Percentiles rank a stretch among this genome's conserved stretches.
phyloP scores from a whole-genome alignment of 768 basidiomycete genomes.

The Thelephora aurantiotincta region DNA sequence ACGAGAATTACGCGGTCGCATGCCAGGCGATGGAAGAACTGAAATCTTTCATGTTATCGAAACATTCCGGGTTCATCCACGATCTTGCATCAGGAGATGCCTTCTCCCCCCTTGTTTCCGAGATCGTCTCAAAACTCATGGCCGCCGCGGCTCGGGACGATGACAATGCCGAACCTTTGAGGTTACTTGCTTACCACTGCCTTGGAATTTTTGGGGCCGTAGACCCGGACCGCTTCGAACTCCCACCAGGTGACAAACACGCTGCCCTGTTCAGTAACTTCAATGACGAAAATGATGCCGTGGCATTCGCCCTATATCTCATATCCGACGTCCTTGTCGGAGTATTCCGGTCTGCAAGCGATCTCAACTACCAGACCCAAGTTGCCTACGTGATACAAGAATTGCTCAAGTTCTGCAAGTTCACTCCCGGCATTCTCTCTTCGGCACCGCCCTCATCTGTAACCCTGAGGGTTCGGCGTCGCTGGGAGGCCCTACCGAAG shows the following conservation, averaged over 20 bases:
- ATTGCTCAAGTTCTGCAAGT: conserved; percentile 74
- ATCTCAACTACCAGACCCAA: conserved; percentile 80
- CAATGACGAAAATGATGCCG: conserved; percentile 59
- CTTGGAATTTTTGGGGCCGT: conserved; percentile 86
- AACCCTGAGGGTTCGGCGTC: conserved; percentile 48
- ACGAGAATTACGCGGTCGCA: conserved; percentile 72
- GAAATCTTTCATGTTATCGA: conserved; percentile 40
- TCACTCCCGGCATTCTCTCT: conserved; percentile 61
- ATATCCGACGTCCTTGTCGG: conserved; percentile 77
- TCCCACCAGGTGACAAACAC: conserved; percentile 38
- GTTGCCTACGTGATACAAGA: conserved; percentile 91
- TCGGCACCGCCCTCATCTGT: conserved; percentile 34
- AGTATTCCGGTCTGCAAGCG: conserved; percentile 87
- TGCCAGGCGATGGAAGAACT: conserved; percentile 66
- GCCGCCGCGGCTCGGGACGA: conserved; percentile 64
- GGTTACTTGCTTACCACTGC: conserved; percentile 72
- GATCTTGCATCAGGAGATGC: conserved; percentile 68
- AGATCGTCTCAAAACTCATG: conserved; percentile 53
- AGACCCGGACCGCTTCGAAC: conserved; percentile 85
- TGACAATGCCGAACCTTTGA: conserved; percentile 54
- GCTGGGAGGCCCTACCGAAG: conserved; percentile 73
- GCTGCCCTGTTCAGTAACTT: conserved; percentile 77
- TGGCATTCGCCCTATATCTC: conserved; percentile 73
- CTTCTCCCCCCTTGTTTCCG: conserved; percentile 67
- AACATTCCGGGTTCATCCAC: conserved; percentile 38